Conservation (phyloP, 2,329 filamentous ascomycete genomes). For the Fusarium sp. region DNA sequence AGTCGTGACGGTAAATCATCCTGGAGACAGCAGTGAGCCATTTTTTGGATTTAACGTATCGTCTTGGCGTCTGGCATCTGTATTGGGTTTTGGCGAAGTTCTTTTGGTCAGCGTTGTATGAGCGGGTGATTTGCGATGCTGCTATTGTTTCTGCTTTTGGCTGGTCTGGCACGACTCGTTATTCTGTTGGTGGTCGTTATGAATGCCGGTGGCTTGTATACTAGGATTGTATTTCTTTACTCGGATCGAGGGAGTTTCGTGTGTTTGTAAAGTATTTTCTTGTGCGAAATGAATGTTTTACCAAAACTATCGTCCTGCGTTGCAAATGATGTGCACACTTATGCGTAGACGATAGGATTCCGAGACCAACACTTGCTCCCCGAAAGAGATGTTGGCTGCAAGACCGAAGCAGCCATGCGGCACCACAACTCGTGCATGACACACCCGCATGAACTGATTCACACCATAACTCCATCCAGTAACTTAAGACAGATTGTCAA, state of each 20-base stretch:
- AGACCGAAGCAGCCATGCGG: slow-evolving; percentile 4
- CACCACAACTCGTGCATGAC: not conserved
- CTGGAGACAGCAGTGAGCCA: not conserved
- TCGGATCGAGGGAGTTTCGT: not conserved
- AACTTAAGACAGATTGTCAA: not conserved
- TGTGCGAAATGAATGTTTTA: not conserved
- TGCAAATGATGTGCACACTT: not conserved
- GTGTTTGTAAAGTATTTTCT: not conserved
- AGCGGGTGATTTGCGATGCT: not conserved
- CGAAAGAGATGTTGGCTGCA: slow-evolving; percentile 18
- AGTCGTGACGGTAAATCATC: not conserved
- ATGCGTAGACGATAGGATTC: not conserved
- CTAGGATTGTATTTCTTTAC: not conserved
- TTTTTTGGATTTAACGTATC: not conserved
- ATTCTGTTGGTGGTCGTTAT: not conserved
- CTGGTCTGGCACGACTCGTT: not conserved
- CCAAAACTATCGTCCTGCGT: not conserved
- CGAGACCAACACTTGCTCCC: not conserved
- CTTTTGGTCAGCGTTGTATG: not conserved
- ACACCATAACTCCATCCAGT: slow-evolving; percentile 1
- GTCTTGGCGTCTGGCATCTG: too few relatives aligned
- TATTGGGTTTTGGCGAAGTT: not conserved
- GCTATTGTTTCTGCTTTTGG: not conserved
- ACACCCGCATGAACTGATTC: not conserved
- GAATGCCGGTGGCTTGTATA: not conserved